Base-by-base conservation (phyloP, 108 stramenopile genomes). In the Chaetoceros tenuissimus region DNA sequence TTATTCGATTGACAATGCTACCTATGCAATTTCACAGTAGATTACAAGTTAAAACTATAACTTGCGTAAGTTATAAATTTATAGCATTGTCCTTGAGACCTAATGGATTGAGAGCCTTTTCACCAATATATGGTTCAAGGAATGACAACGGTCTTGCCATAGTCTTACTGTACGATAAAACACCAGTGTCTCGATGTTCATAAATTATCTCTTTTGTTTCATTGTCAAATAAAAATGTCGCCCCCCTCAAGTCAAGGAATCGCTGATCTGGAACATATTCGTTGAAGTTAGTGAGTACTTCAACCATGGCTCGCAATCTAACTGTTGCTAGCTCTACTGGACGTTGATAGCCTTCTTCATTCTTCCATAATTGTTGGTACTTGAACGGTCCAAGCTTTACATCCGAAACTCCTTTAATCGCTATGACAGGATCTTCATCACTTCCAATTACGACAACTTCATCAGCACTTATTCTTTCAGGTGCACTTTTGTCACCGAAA, bases 271-370 rank as follows among this genome's bases (percentile, higher is more conserved):
- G 58, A 8, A 86, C 81, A 48, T 86, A 86, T 23, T 67, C 63
- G 21, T 65, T 59, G 55, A 75, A 88, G 17, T 84, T 79, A 3
- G 71, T 60, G 10, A 84, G 62, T 0, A 82, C 78, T 67, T 88
- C 82, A 5, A 88, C 74, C 81, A 88, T 79, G 27, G 53, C 53
- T 24, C 69, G 69, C 19, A 88, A 59, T 18, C 87, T 68, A 3
- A 88, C 73, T 1, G 87, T 84, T 1, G 87, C 82, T 46, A 88
- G 56, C 53, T 88, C 87, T 17, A 74, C 73, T 1, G 87, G 87
- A 13, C 82, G 73, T 51, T 80, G 77, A 71, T 59, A 13, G 67
- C 75, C 20, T 64, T 52, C 8, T 47, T 28, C 0, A 52, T 48
- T 0, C 24, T 48, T 2, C 69, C 64, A 28, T 62, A 60, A 0